A percentile compares a stretch with the other conserved stretches of the same genome.
phyloP scores from a whole-genome alignment of 2,329 filamentous ascomycete genomes.

The Calonectria naviculata region DNA sequence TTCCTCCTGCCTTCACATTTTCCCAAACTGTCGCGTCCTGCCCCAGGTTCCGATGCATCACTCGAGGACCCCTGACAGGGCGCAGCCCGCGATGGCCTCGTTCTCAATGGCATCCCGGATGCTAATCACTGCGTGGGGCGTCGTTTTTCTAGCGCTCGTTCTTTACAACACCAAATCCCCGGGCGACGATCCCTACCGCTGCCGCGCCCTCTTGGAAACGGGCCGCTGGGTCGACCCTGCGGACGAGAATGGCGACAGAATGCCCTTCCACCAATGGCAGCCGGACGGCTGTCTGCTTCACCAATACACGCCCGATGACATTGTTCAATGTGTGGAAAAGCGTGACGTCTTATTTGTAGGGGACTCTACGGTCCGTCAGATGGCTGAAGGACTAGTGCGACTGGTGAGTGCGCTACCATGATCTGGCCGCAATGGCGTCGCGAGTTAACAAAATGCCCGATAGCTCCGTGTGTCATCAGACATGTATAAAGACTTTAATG shows the following conservation, averaged over 20 bases:
- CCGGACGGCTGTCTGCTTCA: slow-evolving; percentile 68
- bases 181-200: slow-evolving; percentile 61
- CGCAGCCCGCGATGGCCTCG: neutral
- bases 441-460: neutral
- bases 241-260: slow-evolving; percentile 38
- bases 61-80: neutral
- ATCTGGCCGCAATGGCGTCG: neutral
- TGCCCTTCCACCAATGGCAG: slow-evolving; percentile 63
- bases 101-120: neutral
- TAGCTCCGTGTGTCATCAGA: neutral
- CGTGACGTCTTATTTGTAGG: slow-evolving; percentile 66
- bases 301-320: slow-evolving; percentile 61
- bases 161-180: neutral
- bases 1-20: neutral
- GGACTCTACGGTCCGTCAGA: slow-evolving; percentile 67
- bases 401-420: neutral
- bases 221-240: slow-evolving; percentile 59
- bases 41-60: neutral
- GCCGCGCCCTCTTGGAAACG: slow-evolving; percentile 58
- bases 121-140: neutral
- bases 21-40: neutral
- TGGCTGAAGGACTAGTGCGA: slow-evolving; percentile 57
- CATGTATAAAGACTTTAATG: neutral
- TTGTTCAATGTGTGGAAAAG: slow-evolving; percentile 61
- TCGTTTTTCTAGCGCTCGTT: slow-evolving; percentile 6